These are phyloP conservation scores for Aspergillus oerlinghausenensis DNA, from an alignment of 2,329 filamentous ascomycete species.

Conservation along the genomic window DNA sequence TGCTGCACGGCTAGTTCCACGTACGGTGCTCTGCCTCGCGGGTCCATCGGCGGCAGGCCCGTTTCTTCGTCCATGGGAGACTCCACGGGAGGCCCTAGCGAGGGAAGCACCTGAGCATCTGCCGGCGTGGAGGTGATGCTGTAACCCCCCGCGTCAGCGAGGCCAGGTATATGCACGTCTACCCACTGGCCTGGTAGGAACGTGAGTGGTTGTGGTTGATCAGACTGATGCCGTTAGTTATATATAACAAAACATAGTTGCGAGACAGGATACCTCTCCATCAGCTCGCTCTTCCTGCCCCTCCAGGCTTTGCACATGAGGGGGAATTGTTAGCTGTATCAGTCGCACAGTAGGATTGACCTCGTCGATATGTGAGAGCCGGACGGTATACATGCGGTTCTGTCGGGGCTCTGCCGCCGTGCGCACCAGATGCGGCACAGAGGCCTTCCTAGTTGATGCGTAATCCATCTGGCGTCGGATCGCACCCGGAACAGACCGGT, in stretches of 20 bases:
- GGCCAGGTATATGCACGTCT: conserved; percentile 69
- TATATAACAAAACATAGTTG: too few species aligned
- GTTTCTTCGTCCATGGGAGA: conserved; percentile 16
- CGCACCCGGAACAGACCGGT: not conserved
- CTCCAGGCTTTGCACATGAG: conserved; percentile 31
- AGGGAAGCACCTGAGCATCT: conserved; percentile 39
- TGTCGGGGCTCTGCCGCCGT: conserved; percentile 71
- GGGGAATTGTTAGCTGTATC: conserved; percentile 59
- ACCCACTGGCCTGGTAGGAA: conserved; percentile 86
- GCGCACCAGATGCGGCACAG: conserved; percentile 60
- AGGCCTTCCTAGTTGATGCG: conserved; percentile 26
- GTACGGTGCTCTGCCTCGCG: conserved; percentile 43
- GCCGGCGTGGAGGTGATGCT: conserved; percentile 76
- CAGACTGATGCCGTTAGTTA: conserved; percentile 12
- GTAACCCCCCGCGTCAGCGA: conserved; percentile 74
- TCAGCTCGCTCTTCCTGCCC: conserved; percentile 21
- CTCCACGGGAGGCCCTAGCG: conserved; percentile 16
- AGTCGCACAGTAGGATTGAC: conserved; percentile 65
- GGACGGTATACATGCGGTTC: conserved; percentile 59
- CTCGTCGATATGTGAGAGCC: conserved; percentile 56
- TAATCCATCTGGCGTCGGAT: conserved; percentile 23
- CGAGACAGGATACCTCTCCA: conserved; percentile 44
- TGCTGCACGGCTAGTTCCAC: conserved; percentile 75
- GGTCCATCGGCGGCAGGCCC: conserved; percentile 16
- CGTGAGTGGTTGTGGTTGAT: conserved; percentile 39